Evolutionary conservation across 805 yeast genomes (phyloP).

Genomic region (Nakazawaea holstii): DNA sequence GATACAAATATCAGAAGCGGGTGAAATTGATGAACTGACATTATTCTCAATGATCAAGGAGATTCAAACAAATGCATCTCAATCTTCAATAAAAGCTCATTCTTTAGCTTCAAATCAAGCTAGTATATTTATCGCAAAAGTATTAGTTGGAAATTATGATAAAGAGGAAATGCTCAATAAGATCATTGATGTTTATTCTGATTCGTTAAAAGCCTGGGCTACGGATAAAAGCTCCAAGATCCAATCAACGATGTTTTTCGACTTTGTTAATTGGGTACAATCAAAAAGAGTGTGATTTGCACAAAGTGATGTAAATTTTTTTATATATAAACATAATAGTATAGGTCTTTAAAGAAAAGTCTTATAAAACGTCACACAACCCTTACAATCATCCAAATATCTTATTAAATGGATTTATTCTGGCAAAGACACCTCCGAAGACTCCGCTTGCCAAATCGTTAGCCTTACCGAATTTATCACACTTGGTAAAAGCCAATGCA

Average conservation of each 20-base stretch:
- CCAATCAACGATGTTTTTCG: constrained; percentile 58
- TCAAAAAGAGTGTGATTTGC: constrained; percentile 31
- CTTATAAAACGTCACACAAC: background rate
- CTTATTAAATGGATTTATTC: constrained; percentile 36
- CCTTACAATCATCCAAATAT: background rate
- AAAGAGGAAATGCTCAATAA: constrained; percentile 28
- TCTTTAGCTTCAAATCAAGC: constrained; percentile 58
- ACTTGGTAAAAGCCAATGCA: constrained; percentile 83
- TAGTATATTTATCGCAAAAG: constrained; percentile 60
- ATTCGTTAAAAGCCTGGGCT: constrained; percentile 59
- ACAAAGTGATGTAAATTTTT: background rate
- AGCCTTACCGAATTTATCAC: constrained; percentile 90
- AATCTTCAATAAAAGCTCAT: constrained; percentile 42
- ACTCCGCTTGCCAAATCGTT: constrained; percentile 57
- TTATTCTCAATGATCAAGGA: constrained; percentile 25
- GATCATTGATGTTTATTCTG: constrained; percentile 52
- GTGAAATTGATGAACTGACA: constrained; percentile 11
- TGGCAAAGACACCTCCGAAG: constrained; percentile 41
- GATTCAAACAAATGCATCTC: constrained; percentile 38
- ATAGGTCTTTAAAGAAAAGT: no score
- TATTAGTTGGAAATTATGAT: constrained; percentile 35
- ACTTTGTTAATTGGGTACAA: constrained; percentile 74
- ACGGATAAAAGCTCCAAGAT: constrained; percentile 37
- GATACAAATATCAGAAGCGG: constrained; percentile 19
- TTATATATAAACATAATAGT: no score